These are phyloP conservation scores for Astrothelium subdiscretum DNA, from an alignment of 495 filamentous ascomycete species.

Conservation along the genomic window DNA sequence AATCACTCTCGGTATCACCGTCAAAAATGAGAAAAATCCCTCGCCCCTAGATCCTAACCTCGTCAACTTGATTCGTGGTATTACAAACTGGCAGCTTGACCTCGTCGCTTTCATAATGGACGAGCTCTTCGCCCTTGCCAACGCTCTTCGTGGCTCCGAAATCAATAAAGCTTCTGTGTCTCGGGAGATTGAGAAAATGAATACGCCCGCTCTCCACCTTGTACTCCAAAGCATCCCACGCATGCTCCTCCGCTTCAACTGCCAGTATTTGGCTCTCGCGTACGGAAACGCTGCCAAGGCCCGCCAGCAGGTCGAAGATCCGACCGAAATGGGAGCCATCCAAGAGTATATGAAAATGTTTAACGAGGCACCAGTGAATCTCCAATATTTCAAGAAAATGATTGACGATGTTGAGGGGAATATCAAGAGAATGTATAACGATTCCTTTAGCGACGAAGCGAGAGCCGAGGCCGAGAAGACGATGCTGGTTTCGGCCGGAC, in stretches of 20 bases:
- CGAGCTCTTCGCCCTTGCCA: constrained; percentile 50
- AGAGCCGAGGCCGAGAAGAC: constrained; percentile 18
- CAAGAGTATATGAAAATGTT: background rate
- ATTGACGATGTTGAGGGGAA: background rate
- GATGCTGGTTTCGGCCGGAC: constrained; percentile 14
- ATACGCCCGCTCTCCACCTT: constrained; percentile 48
- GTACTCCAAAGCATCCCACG: constrained; percentile 64
- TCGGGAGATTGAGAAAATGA: constrained; percentile 30
- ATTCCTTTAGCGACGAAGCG: constrained; percentile 1
- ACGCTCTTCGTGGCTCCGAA: constrained; percentile 34
- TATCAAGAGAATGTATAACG: background rate
- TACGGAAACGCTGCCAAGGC: constrained; percentile 26
- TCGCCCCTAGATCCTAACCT: constrained; percentile 28
- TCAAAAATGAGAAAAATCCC: constrained; percentile 33
- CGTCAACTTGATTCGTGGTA: constrained; percentile 2
- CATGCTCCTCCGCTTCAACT: constrained; percentile 48
- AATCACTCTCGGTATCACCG: constrained; percentile 36
- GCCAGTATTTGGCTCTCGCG: constrained; percentile 42
- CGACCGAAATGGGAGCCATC: background rate
- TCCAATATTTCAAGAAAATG: background rate
- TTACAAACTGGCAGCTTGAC: constrained; percentile 50
- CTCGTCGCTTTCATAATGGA: constrained; percentile 59
- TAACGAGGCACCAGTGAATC: background rate
- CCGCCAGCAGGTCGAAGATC: background rate
- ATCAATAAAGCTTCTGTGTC: constrained; percentile 20